A percentile compares a stretch with the other conserved stretches of the same genome.
These are phyloP conservation scores for Rhodamnia argentea DNA, from an alignment of 345 rosid species.

Conservation along the genomic window DNA sequence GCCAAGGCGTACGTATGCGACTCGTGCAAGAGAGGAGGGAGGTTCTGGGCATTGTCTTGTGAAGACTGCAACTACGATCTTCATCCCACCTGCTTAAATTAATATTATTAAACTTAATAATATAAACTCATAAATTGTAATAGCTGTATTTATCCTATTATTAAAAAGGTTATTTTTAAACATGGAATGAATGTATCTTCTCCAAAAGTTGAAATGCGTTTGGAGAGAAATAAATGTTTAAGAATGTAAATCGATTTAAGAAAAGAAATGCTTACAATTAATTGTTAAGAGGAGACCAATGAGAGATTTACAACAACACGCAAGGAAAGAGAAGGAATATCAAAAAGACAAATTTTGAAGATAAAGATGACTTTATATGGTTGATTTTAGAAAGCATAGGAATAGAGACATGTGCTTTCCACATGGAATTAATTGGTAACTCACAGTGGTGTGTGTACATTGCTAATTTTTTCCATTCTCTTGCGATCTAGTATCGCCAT, in stretches of 20 bases:
- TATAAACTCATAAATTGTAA: neutral
- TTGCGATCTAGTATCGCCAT: neutral
- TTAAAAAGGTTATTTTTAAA: no score
- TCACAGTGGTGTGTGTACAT: neutral
- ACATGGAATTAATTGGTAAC: neutral
- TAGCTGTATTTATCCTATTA: no score
- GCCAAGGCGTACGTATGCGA: constrained; percentile 71
- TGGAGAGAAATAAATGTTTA: neutral
- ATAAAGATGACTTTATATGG: neutral
- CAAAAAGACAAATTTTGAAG: neutral
- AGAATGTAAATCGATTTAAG: neutral
- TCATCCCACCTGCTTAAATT: constrained; percentile 58
- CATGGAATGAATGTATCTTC: neutral
- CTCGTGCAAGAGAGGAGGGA: constrained; percentile 44
- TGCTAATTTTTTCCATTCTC: neutral
- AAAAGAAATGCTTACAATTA: neutral
- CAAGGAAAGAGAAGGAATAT: neutral
- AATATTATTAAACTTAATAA: neutral
- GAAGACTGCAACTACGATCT: constrained; percentile 67
- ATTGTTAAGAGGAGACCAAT: neutral
- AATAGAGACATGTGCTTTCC: no score
- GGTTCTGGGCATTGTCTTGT: constrained; percentile 80
- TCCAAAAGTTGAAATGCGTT: neutral
- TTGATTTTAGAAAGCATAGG: no score
- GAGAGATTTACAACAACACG: neutral